A percentile compares a stretch with the other conserved stretches of the same genome.
phyloP scores from a whole-genome alignment of 371 early-diverging fungal species.

The Mortierella sp. region DNA sequence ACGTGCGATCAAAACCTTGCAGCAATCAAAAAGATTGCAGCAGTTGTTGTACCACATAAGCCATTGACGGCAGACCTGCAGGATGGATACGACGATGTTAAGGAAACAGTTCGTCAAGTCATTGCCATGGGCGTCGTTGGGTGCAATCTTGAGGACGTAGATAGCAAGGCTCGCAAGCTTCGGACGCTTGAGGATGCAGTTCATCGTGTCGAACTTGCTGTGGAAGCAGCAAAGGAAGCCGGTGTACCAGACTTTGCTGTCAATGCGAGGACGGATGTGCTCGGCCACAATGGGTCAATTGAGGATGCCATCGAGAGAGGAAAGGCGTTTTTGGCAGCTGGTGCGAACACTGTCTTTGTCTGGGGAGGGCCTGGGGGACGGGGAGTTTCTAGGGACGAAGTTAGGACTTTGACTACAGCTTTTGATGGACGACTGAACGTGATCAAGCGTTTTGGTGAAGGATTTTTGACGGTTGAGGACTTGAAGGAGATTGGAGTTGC shows the following conservation, averaged over 20 bases:
- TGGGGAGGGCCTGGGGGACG: slow-evolving; percentile 47
- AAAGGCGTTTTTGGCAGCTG: slow-evolving; percentile 46
- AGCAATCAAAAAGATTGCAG: slow-evolving; percentile 30
- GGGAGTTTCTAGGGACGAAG: slow-evolving; percentile 33
- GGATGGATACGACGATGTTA: slow-evolving; percentile 42
- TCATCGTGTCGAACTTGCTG: slow-evolving; percentile 26
- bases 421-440: slow-evolving; percentile 45
- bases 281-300: slow-evolving; percentile 30
- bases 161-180: slow-evolving; percentile 15
- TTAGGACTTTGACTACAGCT: slow-evolving; percentile 15
- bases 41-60: slow-evolving; percentile 16
- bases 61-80: slow-evolving; percentile 42
- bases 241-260: slow-evolving; percentile 55
- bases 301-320: slow-evolving; percentile 52
- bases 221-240: slow-evolving; percentile 29
- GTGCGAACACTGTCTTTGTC: slow-evolving; percentile 55
- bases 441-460: slow-evolving; percentile 17
- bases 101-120: slow-evolving; percentile 27
- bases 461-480: slow-evolving; percentile 28
- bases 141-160: slow-evolving; percentile 43
- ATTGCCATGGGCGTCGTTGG: slow-evolving; percentile 39
- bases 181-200: slow-evolving; percentile 36
- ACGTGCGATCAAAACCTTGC: slow-evolving; percentile 31
- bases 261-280: slow-evolving; percentile 54
- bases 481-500: slow-evolving; percentile 40